A percentile compares a stretch with the other conserved stretches of the same genome.
Conservation (phyloP, 2,329 filamentous ascomycete species). For the Pseudopyrenochaeta lycopersici region DNA sequence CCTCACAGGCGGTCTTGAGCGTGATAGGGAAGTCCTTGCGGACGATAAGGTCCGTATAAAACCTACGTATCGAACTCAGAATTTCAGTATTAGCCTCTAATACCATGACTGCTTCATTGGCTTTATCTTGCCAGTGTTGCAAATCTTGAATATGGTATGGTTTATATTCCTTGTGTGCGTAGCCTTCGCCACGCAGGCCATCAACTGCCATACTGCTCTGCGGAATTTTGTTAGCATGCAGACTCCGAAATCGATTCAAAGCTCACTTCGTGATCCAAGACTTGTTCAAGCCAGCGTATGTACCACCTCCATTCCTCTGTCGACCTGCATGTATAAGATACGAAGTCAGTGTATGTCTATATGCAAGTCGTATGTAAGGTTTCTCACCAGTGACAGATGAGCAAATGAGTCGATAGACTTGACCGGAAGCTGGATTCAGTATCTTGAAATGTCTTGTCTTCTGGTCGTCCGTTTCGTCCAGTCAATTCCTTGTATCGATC, state of each 20-base stretch:
- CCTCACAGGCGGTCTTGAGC: slow-evolving; percentile 11
- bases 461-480: slow-evolving; percentile 31
- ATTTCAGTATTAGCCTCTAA: slow-evolving; percentile 52
- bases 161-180: slow-evolving; percentile 19
- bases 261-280: slow-evolving; percentile 43
- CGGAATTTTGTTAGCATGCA: not conserved
- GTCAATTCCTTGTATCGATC: slow-evolving; percentile 43
- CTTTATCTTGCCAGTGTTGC: slow-evolving; percentile 49
- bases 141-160: slow-evolving; percentile 44
- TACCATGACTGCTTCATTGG: slow-evolving; percentile 47
- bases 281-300: slow-evolving; percentile 51
- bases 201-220: slow-evolving; percentile 26
- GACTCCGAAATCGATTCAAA: not conserved
- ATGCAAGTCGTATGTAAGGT: not conserved
- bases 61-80: slow-evolving; percentile 30
- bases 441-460: slow-evolving; percentile 45
- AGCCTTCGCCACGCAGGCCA: slow-evolving; percentile 16
- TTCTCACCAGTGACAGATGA: slow-evolving; percentile 51
- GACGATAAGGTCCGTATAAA: slow-evolving; percentile 21
- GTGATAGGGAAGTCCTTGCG: slow-evolving; percentile 25
- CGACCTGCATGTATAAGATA: slow-evolving; percentile 19
- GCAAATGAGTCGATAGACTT: slow-evolving; percentile 48
- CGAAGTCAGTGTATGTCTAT: not conserved
- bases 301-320: slow-evolving; percentile 56
- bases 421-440: slow-evolving; percentile 47